Percentiles rank a stretch among this genome's conserved stretches.
phyloP scores from a whole-genome alignment of 2,329 filamentous ascomycete genomes.

The Aureobasidium sp. region DNA sequence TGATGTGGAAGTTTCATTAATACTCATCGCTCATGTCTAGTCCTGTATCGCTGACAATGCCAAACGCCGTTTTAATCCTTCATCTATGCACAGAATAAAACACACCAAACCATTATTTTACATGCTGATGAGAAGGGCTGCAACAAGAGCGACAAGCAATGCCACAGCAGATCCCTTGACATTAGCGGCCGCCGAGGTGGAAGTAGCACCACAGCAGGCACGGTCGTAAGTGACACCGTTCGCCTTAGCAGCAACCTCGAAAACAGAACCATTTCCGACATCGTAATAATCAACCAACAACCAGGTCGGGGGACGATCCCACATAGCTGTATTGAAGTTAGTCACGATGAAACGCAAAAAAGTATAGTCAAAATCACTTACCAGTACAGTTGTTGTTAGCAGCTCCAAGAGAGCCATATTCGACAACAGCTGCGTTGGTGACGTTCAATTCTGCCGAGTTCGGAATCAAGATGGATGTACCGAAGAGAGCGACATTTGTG shows the following conservation, averaged over 20 bases:
- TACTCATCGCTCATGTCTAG: slow-evolving; percentile 1
- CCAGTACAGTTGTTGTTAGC: slow-evolving; percentile 57
- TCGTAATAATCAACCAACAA: slow-evolving; percentile 85
- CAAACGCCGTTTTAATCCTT: not conserved
- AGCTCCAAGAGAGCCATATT: slow-evolving; percentile 59
- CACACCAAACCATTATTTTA: not conserved
- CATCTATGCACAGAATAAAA: not conserved
- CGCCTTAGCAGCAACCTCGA: slow-evolving; percentile 61
- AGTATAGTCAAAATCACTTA: slow-evolving; percentile 16
- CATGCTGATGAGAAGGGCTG: not conserved
- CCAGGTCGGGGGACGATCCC: slow-evolving; percentile 67
- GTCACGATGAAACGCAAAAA: not conserved
- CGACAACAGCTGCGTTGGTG: slow-evolving; percentile 59
- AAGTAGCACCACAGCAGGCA: slow-evolving; percentile 47
- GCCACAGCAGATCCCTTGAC: not conserved
- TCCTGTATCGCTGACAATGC: slow-evolving; percentile 1
- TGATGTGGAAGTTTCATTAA: not conserved
- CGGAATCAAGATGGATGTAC: slow-evolving; percentile 60
- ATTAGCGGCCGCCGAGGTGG: slow-evolving; percentile 3
- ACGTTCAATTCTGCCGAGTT: slow-evolving; percentile 62
- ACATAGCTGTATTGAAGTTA: slow-evolving; percentile 35
- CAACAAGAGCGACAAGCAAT: not conserved
- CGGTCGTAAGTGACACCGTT: slow-evolving; percentile 67
- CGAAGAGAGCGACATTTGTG: slow-evolving; percentile 62
- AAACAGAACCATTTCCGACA: slow-evolving; percentile 62